phyloP scores from a whole-genome alignment of 495 filamentous ascomycete species.

The Rostrohypoxylon terebratum region DNA sequence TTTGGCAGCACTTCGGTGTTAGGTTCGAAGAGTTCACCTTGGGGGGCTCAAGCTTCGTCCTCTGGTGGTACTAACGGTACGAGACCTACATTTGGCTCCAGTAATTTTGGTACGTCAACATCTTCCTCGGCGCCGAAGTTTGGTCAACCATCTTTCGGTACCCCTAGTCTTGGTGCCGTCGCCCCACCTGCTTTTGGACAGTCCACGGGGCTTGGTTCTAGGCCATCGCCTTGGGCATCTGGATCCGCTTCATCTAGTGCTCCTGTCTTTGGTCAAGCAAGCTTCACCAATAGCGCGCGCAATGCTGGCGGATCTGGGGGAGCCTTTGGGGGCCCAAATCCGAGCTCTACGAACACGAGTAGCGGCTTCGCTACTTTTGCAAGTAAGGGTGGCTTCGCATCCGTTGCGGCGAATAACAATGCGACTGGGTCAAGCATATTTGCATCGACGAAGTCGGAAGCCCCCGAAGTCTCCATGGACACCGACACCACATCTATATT shows the following conservation, averaged over 20 bases:
- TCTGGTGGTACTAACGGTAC: constrained; percentile 49
- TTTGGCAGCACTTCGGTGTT: constrained; percentile 56
- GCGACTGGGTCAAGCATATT: constrained; percentile 61
- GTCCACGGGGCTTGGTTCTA: constrained; percentile 53
- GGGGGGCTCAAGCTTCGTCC: constrained; percentile 46
- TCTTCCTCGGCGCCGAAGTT: constrained; percentile 64
- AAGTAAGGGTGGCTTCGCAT: constrained; percentile 67
- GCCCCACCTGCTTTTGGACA: constrained; percentile 65
- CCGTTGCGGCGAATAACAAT: constrained; percentile 50
- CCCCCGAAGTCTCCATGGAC: constrained; percentile 56
- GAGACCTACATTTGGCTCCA: constrained; percentile 54
- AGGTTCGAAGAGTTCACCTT: constrained; percentile 57
- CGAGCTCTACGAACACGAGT: constrained; percentile 40
- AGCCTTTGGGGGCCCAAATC: constrained; percentile 49
- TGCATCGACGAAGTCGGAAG: constrained; percentile 56
- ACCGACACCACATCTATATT: constrained; percentile 55
- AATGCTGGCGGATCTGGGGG: constrained; percentile 23
- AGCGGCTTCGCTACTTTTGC: constrained; percentile 72
- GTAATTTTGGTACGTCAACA: constrained; percentile 55
- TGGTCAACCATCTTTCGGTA: constrained; percentile 55
- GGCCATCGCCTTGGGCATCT: constrained; percentile 58
- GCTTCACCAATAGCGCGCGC: constrained; percentile 44
- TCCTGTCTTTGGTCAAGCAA: constrained; percentile 57
- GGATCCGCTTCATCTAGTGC: constrained; percentile 45
- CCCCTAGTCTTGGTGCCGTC: constrained; percentile 43